Conservation (phyloP, 257 asterid species). For the Verbena officinalis region DNA sequence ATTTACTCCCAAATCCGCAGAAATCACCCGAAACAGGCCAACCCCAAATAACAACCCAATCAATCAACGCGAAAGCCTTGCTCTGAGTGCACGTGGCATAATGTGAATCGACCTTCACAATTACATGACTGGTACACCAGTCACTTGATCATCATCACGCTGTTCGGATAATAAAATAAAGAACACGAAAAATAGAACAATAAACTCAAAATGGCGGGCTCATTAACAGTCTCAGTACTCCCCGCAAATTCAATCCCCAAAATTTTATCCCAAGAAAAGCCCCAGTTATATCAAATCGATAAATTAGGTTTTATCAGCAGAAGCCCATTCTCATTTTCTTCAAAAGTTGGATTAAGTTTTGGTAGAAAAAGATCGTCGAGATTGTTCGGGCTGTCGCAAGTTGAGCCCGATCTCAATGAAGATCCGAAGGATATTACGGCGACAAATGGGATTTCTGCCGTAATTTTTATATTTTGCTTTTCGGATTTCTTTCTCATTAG, state of each 20-base stretch:
- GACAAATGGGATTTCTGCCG: slow-evolving; percentile 71
- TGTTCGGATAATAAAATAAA: slow-evolving; percentile 5
- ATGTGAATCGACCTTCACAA: slow-evolving; percentile 12
- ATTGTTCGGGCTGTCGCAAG: slow-evolving; percentile 61
- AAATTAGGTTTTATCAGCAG: slow-evolving; percentile 13
- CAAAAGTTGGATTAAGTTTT: slow-evolving; percentile 25
- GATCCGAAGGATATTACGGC: slow-evolving; percentile 80
- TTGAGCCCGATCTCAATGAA: slow-evolving; percentile 85
- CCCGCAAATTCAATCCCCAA: slow-evolving; percentile 46
- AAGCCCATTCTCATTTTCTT: slow-evolving; percentile 16
- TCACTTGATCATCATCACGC: slow-evolving; percentile 17
- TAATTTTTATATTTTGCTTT: slow-evolving; percentile 12
- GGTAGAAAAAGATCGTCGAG: slow-evolving; percentile 42
- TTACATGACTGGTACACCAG: neutral
- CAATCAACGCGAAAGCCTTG: neutral
- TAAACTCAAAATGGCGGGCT: slow-evolving; percentile 52
- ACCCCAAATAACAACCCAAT: slow-evolving; percentile 3
- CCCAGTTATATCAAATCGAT: slow-evolving; percentile 30
- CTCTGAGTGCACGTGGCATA: slow-evolving; percentile 9
- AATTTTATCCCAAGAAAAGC: slow-evolving; percentile 25
- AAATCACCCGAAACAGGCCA: neutral
- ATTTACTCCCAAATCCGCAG: neutral
- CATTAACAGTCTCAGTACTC: slow-evolving; percentile 41
- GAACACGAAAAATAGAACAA: neutral
- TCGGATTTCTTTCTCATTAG: neutral